phyloP scores from a whole-genome alignment of 2,329 filamentous ascomycete species.

The Hypoxylon sp. region DNA sequence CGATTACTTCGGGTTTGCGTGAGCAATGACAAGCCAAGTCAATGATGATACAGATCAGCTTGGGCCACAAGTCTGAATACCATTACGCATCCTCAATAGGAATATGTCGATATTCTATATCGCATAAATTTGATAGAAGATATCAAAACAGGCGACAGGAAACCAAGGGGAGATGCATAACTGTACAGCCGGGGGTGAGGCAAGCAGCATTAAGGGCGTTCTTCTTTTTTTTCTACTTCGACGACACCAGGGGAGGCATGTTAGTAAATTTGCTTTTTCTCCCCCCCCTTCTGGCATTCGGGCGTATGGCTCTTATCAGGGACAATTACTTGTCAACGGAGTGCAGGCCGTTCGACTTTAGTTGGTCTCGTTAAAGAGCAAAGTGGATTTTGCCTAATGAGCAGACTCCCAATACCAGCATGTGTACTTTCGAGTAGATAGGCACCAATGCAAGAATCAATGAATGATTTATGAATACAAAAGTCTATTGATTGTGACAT shows the following conservation, averaged over 20 bases:
- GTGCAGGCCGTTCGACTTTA: conserved; percentile 48
- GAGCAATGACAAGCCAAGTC: conserved; percentile 51
- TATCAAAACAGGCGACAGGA: neutral
- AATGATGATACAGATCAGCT: conserved; percentile 10
- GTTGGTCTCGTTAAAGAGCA: conserved; percentile 23
- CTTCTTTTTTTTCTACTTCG: conserved; percentile 8
- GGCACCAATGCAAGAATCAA: conserved; percentile 24
- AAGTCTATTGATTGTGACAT: neutral
- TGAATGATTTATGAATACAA: conserved; percentile 13
- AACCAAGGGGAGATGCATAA: conserved; percentile 13
- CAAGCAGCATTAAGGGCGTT: conserved; percentile 23
- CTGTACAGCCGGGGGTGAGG: conserved; percentile 37
- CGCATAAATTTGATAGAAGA: neutral
- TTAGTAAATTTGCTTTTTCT: conserved; percentile 22
- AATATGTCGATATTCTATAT: neutral
- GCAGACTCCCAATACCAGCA: conserved; percentile 24
- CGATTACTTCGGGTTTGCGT: conserved; percentile 98
- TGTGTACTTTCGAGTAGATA: conserved; percentile 32
- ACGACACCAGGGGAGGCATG: conserved; percentile 7
- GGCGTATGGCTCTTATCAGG: conserved; percentile 23
- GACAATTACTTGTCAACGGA: conserved; percentile 41
- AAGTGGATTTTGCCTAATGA: conserved; percentile 2
- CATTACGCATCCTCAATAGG: neutral
- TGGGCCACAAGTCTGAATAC: neutral
- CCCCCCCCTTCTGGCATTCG: conserved; percentile 28